Conservation (phyloP, 2,329 filamentous ascomycete species). For the Camillea tinctor region DNA sequence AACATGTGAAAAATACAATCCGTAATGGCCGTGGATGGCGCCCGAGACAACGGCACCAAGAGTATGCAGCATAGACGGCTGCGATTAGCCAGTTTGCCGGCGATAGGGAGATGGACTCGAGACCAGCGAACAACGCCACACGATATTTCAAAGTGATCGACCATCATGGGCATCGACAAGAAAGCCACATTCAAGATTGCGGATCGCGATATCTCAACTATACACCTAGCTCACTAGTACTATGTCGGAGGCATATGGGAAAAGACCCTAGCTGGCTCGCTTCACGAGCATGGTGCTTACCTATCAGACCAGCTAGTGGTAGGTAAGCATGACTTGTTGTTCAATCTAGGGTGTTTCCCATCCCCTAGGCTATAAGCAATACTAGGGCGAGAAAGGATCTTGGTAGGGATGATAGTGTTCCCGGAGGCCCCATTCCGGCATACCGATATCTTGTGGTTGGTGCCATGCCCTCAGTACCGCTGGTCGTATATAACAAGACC, state of each 20-base stretch:
- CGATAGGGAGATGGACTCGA: background rate
- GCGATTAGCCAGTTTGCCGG: background rate
- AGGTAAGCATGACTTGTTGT: background rate
- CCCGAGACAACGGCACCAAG: background rate
- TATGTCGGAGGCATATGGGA: background rate
- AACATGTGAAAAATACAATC: background rate
- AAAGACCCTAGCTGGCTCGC: background rate
- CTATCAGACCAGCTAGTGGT: background rate
- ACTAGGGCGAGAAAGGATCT: background rate
- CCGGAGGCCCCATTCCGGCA: background rate
- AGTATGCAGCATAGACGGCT: background rate
- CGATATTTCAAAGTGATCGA: too few relatives aligned
- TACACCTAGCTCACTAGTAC: background rate
- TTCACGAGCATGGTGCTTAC: background rate
- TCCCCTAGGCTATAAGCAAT: background rate
- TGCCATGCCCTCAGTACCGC: background rate
- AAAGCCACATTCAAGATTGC: background rate
- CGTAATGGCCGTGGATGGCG: background rate
- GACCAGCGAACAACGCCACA: background rate
- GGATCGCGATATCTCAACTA: background rate
- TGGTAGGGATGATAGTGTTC: background rate
- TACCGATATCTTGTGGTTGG: background rate
- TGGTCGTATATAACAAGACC: background rate
- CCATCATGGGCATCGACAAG: too few relatives aligned
- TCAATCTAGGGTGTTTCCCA: background rate